These are phyloP conservation scores for Trichoderma sp. DNA, from an alignment of 2,329 filamentous ascomycete species.

Conservation along the genomic window DNA sequence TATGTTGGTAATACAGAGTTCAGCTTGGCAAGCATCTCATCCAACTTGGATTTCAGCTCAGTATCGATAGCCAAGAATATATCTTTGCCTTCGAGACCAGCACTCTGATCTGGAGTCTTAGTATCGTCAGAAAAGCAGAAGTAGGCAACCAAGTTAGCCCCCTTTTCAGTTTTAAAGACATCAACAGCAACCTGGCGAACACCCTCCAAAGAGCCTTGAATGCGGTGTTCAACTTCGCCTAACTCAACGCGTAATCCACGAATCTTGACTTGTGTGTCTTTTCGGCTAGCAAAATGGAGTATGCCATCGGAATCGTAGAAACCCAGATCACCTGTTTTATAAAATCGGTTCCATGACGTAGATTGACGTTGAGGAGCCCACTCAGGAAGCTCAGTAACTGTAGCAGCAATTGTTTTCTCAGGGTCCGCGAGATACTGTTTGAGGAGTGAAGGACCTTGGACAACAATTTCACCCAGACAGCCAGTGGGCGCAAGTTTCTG, in stretches of 20 bases:
- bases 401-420: slow-evolving; percentile 3
- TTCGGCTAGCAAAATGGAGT: slow-evolving; percentile 50
- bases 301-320: slow-evolving; percentile 42
- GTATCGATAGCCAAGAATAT: neutral
- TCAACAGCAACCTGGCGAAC: slow-evolving; percentile 13
- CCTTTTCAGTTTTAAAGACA: slow-evolving; percentile 4
- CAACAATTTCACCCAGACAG: slow-evolving; percentile 19
- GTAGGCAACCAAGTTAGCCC: slow-evolving; percentile 1
- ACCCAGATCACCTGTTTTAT: slow-evolving; percentile 52
- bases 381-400: neutral
- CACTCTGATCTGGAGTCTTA: neutral
- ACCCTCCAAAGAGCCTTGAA: neutral
- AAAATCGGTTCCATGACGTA: slow-evolving; percentile 29
- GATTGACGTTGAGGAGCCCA: slow-evolving; percentile 6
- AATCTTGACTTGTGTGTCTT: slow-evolving; percentile 60
- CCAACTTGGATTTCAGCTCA: neutral
- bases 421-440: slow-evolving; percentile 18
- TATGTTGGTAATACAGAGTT: slow-evolving; percentile 32
- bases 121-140: neutral
- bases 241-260: slow-evolving; percentile 60
- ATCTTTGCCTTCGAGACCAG: neutral
- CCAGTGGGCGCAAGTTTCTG: slow-evolving; percentile 19
- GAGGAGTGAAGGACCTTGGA: slow-evolving; percentile 18
- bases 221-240: slow-evolving; percentile 28
- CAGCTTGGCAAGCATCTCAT: neutral